phyloP scores from a whole-genome alignment of 441 rosid species.

The Flueggea neowawraea region DNA sequence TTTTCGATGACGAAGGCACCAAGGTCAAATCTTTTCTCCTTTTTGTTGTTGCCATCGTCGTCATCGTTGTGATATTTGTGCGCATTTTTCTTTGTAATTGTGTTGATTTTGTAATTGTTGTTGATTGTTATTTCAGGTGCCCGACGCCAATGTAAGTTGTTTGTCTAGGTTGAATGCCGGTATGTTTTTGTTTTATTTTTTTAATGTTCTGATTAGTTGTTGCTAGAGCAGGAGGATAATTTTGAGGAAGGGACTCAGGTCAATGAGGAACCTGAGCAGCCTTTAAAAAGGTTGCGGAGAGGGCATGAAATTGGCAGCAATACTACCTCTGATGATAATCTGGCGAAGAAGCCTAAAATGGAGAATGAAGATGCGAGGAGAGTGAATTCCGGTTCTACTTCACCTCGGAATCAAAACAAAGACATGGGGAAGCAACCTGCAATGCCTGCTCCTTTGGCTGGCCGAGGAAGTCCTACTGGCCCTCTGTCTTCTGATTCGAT shows the following conservation, averaged over 20 bases:
- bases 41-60: constrained; percentile 1
- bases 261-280: constrained; percentile 48
- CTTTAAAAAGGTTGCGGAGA: constrained; percentile 68
- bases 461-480: constrained; percentile 9
- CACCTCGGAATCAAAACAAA: constrained; percentile 13
- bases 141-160: constrained; percentile 5
- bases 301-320: constrained; percentile 33
- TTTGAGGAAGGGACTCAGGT: constrained; percentile 41
- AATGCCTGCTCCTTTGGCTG: constrained; percentile 20
- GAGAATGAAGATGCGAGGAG: too few relatives aligned
- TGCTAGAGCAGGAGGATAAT: constrained; percentile 20
- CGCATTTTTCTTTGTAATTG: constrained; percentile 3
- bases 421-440: constrained; percentile 25
- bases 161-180: too few relatives aligned
- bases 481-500: constrained; percentile 8
- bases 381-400: neutral
- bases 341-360: too few relatives aligned
- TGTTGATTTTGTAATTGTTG: constrained; percentile 1
- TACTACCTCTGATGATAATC: constrained; percentile 19
- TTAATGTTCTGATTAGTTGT: too few relatives aligned
- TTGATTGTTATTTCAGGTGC: constrained; percentile 17
- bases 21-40: constrained; percentile 38
- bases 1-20: constrained; percentile 71
- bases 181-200: too few relatives aligned
- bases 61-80: neutral